Percentiles rank a stretch among this genome's conserved stretches.
These are phyloP conservation scores for Tritrichomonas foetus DNA, from an alignment of 208 protist genomes.

Conservation along the genomic window DNA sequence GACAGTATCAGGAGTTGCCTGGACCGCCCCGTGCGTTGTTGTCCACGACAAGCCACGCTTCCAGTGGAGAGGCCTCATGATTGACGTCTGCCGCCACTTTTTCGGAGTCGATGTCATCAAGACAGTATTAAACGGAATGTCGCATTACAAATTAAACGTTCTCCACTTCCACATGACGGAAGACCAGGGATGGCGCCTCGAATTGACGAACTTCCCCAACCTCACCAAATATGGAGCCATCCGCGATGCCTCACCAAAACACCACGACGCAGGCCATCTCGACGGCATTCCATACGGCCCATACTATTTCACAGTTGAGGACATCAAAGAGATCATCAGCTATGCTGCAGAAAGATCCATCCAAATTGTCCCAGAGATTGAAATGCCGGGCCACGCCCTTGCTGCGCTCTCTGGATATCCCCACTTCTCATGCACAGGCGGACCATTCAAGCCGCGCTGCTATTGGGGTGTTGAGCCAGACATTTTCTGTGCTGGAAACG, in stretches of 20 bases:
- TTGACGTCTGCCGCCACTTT: conserved; percentile 40
- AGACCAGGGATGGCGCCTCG: neutral
- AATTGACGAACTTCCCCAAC: neutral
- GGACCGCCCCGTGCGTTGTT: neutral
- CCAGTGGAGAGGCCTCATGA: conserved; percentile 11
- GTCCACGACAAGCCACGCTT: neutral
- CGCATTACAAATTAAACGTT: neutral
- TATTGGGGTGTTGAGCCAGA: neutral
- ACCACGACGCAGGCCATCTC: too few relatives aligned
- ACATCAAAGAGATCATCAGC: neutral
- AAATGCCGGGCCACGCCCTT: neutral
- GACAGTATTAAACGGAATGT: neutral
- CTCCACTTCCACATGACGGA: neutral
- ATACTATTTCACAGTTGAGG: neutral
- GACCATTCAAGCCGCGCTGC: neutral
- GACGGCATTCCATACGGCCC: neutral
- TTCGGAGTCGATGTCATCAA: neutral
- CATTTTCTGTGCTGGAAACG: neutral
- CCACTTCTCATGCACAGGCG: neutral
- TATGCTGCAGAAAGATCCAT: neutral
- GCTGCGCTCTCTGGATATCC: neutral
- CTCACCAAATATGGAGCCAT: neutral
- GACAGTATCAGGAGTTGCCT: too few relatives aligned
- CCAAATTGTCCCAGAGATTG: neutral
- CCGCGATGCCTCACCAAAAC: neutral